A percentile compares a stretch with the other conserved stretches of the same genome.
phyloP scores from a whole-genome alignment of 1,139 yeast genomes.

The Debaryomycetaceae sp. region DNA sequence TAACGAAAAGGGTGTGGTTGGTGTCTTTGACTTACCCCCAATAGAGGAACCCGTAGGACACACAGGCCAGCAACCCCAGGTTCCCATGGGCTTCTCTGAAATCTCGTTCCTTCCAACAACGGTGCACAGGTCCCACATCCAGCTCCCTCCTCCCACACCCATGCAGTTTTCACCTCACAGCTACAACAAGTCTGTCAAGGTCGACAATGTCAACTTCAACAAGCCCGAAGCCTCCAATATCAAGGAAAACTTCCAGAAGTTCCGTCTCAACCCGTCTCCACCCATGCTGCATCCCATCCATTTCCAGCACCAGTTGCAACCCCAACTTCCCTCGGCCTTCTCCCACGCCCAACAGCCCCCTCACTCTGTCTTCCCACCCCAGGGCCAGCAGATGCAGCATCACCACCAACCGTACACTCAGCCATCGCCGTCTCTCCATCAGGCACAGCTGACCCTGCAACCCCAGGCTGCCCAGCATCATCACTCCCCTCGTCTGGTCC shows the following conservation, averaged over 20 bases:
- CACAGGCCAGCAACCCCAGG: not conserved
- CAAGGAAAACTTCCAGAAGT: constrained; percentile 9
- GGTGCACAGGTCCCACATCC: not conserved
- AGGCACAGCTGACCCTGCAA: constrained; percentile 3
- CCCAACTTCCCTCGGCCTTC: constrained; percentile 1
- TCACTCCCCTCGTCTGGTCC: not conserved
- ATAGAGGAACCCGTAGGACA: not conserved
- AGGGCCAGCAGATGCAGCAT: not conserved
- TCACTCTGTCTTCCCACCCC: not conserved
- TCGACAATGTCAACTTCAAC: constrained; percentile 7
- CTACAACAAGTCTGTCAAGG: constrained; percentile 1
- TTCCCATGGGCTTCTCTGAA: not conserved
- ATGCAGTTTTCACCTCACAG: not conserved
- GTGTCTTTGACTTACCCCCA: not conserved
- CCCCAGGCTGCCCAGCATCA: not conserved
- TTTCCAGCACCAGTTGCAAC: constrained; percentile 1
- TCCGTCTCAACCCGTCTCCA: constrained; percentile 4
- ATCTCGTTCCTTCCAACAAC: not conserved
- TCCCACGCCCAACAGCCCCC: constrained; percentile 1
- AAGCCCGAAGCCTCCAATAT: constrained; percentile 7
- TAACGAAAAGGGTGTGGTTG: not conserved
- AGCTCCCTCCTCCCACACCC: not conserved
- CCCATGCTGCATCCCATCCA: not conserved
- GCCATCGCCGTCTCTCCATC: constrained; percentile 1
- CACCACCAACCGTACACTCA: not conserved